Conservation (phyloP, 2,329 filamentous ascomycete species). For the Annulohypoxylon truncatum region DNA sequence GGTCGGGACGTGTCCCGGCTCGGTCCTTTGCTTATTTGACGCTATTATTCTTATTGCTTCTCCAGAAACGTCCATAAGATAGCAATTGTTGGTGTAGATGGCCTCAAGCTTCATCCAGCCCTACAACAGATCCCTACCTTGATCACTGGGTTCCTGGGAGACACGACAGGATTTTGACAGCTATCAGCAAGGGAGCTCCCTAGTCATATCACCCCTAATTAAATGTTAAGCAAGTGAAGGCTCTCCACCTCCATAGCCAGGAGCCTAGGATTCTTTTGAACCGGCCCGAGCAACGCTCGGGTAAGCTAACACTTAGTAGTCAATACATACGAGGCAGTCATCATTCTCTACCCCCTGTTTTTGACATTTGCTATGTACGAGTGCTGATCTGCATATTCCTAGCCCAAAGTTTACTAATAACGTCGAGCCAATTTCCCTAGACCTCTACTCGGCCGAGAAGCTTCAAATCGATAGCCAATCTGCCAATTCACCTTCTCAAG, state of each 20-base stretch:
- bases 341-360: constrained; percentile 5
- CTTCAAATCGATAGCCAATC: not conserved
- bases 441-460: constrained; percentile 13
- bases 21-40: constrained; percentile 1
- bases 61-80: not conserved
- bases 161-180: constrained; percentile 16
- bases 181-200: constrained; percentile 15
- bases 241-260: constrained; percentile 8
- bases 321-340: not conserved
- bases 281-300: constrained; percentile 13
- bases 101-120: constrained; percentile 4
- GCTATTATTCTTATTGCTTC: not conserved
- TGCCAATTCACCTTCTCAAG: not conserved
- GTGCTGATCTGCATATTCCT: not conserved
- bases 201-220: constrained; percentile 15
- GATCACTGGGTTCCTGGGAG: constrained; percentile 5
- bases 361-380: constrained; percentile 2
- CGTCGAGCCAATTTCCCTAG: not conserved
- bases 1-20: not conserved
- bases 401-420: constrained; percentile 3
- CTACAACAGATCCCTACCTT: constrained; percentile 18
- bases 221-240: constrained; percentile 3
- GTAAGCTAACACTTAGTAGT: constrained; percentile 11
- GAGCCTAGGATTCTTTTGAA: constrained; percentile 9
- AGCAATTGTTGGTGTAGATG: not conserved